Evolutionary conservation across 352 stramenopile genomes (phyloP).

Genomic region (Peronosclerospora sorghi): DNA sequence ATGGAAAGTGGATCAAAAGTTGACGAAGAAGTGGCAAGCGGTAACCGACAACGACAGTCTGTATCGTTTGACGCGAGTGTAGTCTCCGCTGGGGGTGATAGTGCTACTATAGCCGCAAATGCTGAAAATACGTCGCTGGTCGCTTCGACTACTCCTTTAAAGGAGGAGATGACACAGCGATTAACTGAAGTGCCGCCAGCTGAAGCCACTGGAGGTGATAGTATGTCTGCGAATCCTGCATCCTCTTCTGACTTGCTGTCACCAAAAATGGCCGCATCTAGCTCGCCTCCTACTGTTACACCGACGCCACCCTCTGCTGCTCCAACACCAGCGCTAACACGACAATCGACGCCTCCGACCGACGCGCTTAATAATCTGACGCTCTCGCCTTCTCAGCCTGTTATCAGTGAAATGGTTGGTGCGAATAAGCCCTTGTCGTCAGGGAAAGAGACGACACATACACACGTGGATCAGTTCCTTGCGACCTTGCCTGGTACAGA

Average conservation of each 20-base stretch:
- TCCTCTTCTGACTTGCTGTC: conserved; percentile 1
- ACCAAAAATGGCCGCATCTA: background rate
- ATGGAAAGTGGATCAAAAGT: conserved; percentile 68
- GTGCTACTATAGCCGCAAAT: conserved; percentile 9
- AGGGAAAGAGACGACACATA: conserved; percentile 22
- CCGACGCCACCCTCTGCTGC: background rate
- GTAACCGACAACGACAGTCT: conserved; percentile 38
- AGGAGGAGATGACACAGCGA: conserved; percentile 41
- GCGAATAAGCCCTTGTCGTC: conserved; percentile 46
- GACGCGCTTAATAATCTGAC: conserved; percentile 1
- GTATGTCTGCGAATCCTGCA: conserved; percentile 7
- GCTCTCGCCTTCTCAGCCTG: conserved; percentile 11
- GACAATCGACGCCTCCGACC: conserved; percentile 1
- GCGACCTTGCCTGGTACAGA: conserved; percentile 84
- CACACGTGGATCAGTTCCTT: conserved; percentile 66
- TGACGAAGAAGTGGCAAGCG: conserved; percentile 11
- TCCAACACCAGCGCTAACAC: background rate
- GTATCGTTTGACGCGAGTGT: conserved; percentile 43
- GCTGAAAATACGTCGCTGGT: conserved; percentile 5
- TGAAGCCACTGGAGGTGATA: conserved; percentile 10
- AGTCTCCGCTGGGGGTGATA: conserved; percentile 14
- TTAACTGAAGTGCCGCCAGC: conserved; percentile 23
- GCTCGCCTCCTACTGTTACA: background rate
- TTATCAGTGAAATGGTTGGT: conserved; percentile 19
- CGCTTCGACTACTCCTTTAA: conserved; percentile 12